Percentiles rank a stretch among this genome's conserved stretches.
These are phyloP conservation scores for Sedum album DNA, from an alignment of 164 flowering plant genomes.

Conservation along the genomic window DNA sequence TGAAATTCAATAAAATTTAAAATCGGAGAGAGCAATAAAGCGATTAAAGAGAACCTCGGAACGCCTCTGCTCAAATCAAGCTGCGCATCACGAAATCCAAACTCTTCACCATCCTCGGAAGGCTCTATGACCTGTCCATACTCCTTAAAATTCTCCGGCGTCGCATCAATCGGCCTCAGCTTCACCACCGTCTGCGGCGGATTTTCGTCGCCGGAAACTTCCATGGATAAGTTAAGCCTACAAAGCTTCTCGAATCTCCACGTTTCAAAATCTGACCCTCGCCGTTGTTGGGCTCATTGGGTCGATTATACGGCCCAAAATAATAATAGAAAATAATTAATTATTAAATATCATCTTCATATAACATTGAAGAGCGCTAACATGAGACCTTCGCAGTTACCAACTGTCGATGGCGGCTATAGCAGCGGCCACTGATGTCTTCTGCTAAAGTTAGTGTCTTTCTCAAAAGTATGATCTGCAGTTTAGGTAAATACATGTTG, in stretches of 20 bases:
- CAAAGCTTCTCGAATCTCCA: not conserved
- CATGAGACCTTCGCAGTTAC: too few relatives aligned
- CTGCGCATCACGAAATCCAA: slow-evolving; percentile 78
- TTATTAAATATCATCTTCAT: too few relatives aligned
- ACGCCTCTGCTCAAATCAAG: slow-evolving; percentile 71
- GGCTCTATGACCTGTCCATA: slow-evolving; percentile 77
- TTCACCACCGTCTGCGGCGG: slow-evolving; percentile 20
- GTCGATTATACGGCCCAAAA: too few relatives aligned
- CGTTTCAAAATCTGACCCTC: too few relatives aligned
- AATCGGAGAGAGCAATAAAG: not conserved
- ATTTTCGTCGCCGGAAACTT: slow-evolving; percentile 10
- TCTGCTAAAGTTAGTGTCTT: not conserved
- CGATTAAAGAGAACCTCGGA: slow-evolving; percentile 46
- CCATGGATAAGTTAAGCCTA: slow-evolving; percentile 16
- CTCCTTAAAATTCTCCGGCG: slow-evolving; percentile 50
- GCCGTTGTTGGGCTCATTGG: too few relatives aligned
- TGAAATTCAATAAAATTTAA: not conserved
- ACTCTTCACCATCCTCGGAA: slow-evolving; percentile 59
- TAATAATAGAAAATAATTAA: too few relatives aligned
- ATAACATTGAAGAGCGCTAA: too few relatives aligned
- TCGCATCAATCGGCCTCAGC: slow-evolving; percentile 65
- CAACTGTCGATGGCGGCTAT: too few relatives aligned
- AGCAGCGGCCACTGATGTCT: too few relatives aligned
- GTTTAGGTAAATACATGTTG: not conserved
- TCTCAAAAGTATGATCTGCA: too few relatives aligned